Conservation (phyloP, 2,329 filamentous ascomycete genomes). For the Aspergillus alliaceus region DNA sequence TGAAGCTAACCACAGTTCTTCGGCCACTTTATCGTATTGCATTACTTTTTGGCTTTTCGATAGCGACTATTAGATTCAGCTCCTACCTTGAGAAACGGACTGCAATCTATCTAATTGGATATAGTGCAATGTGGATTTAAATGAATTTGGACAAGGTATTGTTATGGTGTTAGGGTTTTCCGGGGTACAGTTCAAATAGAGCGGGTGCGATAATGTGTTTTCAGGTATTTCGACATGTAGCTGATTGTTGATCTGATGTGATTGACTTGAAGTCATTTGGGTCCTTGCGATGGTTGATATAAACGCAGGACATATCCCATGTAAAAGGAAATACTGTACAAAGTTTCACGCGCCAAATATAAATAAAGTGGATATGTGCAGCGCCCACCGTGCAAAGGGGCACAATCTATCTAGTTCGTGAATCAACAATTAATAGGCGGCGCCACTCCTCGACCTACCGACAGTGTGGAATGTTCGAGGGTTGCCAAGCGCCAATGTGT, state of each 20-base stretch:
- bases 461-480: constrained; percentile 44
- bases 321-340: background rate
- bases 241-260: no score
- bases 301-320: background rate
- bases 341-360: background rate
- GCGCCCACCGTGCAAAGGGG: background rate
- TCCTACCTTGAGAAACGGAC: no score
- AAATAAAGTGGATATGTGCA: background rate
- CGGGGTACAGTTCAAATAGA: background rate
- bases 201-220: no score
- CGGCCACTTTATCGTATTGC: no score
- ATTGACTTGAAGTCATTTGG: background rate
- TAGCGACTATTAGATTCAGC: background rate
- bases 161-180: background rate
- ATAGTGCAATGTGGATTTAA: background rate
- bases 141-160: background rate
- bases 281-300: background rate
- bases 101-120: no score
- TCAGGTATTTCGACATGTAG: no score
- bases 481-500: constrained; percentile 45
- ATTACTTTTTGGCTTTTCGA: background rate
- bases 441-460: constrained; percentile 37
- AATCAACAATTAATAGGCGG: constrained; percentile 36
- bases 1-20: background rate
- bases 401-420: no score